phyloP scores from a whole-genome alignment of 2,329 filamentous ascomycete species.

The Fusarium goolgardi region DNA sequence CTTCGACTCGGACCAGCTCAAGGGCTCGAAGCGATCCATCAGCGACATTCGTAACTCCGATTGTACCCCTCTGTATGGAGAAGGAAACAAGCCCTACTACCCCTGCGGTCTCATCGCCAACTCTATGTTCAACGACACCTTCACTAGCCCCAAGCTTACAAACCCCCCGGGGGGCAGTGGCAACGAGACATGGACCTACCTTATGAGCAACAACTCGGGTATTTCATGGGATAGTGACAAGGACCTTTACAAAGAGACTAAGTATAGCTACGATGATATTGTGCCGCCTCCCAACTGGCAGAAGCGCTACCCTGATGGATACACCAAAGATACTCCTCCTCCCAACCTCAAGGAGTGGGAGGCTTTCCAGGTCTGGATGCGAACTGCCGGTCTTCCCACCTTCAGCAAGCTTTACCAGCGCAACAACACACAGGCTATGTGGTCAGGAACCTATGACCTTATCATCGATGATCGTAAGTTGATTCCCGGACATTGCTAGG shows the following conservation, averaged over 20 bases:
- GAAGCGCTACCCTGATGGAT: constrained; percentile 75
- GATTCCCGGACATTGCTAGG: background rate
- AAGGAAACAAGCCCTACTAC: constrained; percentile 80
- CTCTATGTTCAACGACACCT: constrained; percentile 96
- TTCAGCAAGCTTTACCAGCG: constrained; percentile 94
- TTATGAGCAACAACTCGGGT: constrained; percentile 77
- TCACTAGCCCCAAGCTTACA: constrained; percentile 73
- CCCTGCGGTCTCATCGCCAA: constrained; percentile 97
- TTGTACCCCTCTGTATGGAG: constrained; percentile 77
- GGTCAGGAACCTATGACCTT: constrained; percentile 77
- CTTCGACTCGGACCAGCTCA: constrained; percentile 83
- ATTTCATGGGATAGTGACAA: constrained; percentile 91
- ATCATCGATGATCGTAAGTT: constrained; percentile 81
- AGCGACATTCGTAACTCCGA: constrained; percentile 72
- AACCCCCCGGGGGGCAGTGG: constrained; percentile 53
- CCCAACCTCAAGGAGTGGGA: constrained; percentile 81
- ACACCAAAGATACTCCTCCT: constrained; percentile 72
- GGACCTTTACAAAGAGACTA: constrained; percentile 77
- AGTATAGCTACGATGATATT: constrained; percentile 74
- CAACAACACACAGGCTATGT: constrained; percentile 78
- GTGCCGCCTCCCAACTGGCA: constrained; percentile 90
- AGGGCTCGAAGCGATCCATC: constrained; percentile 73
- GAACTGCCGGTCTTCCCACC: constrained; percentile 89
- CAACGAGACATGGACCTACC: constrained; percentile 66
- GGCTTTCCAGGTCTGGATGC: constrained; percentile 98